phyloP scores from a whole-genome alignment of 768 basidiomycete genomes.

The Suillus clintonianus region DNA sequence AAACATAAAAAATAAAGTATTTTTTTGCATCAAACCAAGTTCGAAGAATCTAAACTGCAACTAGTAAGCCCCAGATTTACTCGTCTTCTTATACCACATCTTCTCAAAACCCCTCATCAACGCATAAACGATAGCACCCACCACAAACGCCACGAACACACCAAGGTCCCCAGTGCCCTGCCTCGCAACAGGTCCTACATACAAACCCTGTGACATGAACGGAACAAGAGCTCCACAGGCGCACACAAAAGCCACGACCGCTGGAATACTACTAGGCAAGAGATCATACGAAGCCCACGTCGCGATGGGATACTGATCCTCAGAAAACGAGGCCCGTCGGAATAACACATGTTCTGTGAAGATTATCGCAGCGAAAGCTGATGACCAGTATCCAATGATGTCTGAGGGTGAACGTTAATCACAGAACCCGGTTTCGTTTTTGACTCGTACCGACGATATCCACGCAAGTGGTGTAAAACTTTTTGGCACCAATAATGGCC shows the following conservation, averaged over 20 bases:
- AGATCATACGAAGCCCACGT: conserved; percentile 36
- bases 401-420: conserved; percentile 17
- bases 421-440: background rate
- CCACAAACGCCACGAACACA: conserved; percentile 41
- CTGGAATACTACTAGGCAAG: conserved; percentile 45
- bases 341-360: no score
- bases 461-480: conserved; percentile 46
- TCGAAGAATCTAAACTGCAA: no score
- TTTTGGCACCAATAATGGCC: conserved; percentile 45
- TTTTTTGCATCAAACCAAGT: no score
- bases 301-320: conserved; percentile 34
- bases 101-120: conserved; percentile 30
- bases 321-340: conserved; percentile 32
- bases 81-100: conserved; percentile 8
- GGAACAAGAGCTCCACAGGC: conserved; percentile 42
- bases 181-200: conserved; percentile 48
- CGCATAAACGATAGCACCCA: conserved; percentile 32
- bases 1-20: no score
- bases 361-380: conserved; percentile 39
- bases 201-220: conserved; percentile 56
- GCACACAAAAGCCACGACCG: conserved; percentile 41
- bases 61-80: background rate
- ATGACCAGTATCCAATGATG: conserved; percentile 48
- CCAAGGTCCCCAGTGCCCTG: conserved; percentile 50
- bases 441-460: conserved; percentile 38